These are phyloP conservation scores for Serpula lacrymans DNA, from an alignment of 768 basidiomycete genomes.

Conservation along the genomic window DNA sequence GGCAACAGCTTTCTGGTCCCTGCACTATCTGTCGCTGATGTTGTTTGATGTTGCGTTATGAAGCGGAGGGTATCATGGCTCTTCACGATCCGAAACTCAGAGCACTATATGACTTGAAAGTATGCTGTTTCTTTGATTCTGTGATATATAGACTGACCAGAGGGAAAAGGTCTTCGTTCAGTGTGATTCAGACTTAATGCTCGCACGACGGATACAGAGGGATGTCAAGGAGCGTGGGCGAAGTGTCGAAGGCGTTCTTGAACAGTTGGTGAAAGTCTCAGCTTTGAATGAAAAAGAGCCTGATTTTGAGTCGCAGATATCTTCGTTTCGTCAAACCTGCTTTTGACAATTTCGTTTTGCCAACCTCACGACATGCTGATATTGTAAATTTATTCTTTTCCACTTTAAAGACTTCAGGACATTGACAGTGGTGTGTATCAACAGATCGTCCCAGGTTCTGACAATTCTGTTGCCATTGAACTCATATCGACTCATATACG, in stretches of 20 bases:
- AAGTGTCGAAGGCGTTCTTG: conserved; percentile 80
- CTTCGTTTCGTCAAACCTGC: conserved; percentile 93
- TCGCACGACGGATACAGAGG: conserved; percentile 84
- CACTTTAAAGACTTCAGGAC: neutral
- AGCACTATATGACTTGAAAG: conserved; percentile 89
- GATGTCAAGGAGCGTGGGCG: conserved; percentile 88
- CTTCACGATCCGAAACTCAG: conserved; percentile 77
- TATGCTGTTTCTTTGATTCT: conserved; percentile 13
- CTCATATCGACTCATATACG: conserved; percentile 89
- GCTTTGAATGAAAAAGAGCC: conserved; percentile 3
- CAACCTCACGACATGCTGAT: conserved; percentile 84
- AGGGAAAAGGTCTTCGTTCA: conserved; percentile 87
- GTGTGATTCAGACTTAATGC: conserved; percentile 95
- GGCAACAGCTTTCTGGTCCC: conserved; percentile 43
- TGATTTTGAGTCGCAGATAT: conserved; percentile 50
- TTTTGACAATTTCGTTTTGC: conserved; percentile 90
- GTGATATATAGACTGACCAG: neutral
- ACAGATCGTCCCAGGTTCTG: conserved; percentile 95
- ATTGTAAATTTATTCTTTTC: conserved; percentile 48
- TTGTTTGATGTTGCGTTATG: neutral
- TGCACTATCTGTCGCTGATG: conserved; percentile 4
- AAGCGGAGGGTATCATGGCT: conserved; percentile 91
- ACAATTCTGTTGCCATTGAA: conserved; percentile 89
- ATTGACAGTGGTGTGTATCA: conserved; percentile 1
- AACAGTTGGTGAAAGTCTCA: conserved; percentile 59